Conservation (phyloP, 2,329 filamentous ascomycete genomes). For the Pseudocercospora pini-densiflorae region DNA sequence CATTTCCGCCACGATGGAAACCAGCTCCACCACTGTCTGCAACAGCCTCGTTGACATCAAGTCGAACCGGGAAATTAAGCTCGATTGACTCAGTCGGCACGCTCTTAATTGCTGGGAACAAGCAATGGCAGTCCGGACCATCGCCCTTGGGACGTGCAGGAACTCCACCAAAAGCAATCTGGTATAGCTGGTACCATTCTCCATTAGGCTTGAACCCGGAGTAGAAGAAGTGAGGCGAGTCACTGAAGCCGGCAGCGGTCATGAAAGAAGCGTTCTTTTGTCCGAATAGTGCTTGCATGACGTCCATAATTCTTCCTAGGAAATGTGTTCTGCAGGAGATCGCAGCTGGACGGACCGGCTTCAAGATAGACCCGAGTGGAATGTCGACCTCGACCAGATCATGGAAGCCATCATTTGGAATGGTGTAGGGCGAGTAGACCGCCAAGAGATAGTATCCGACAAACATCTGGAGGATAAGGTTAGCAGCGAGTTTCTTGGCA, state of each 20-base stretch:
- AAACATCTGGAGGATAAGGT: slow-evolving; percentile 25
- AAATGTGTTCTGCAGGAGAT: slow-evolving; percentile 34
- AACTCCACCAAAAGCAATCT: slow-evolving; percentile 35
- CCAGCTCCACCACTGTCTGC: slow-evolving; percentile 34
- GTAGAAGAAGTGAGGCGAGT: slow-evolving; percentile 37
- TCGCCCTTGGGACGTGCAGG: slow-evolving; percentile 34
- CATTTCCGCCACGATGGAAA: slow-evolving; percentile 33
- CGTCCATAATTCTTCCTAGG: slow-evolving; percentile 34
- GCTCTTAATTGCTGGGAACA: slow-evolving; percentile 35
- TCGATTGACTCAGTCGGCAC: slow-evolving; percentile 36
- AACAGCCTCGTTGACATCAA: slow-evolving; percentile 36
- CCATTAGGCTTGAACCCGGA: slow-evolving; percentile 47
- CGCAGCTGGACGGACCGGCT: slow-evolving; percentile 34
- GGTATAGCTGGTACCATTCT: slow-evolving; percentile 52
- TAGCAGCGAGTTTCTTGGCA: not conserved
- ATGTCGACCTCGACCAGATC: slow-evolving; percentile 34
- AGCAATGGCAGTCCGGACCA: slow-evolving; percentile 35
- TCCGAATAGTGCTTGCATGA: slow-evolving; percentile 36
- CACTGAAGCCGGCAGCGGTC: slow-evolving; percentile 35
- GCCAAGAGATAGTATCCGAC: slow-evolving; percentile 34
- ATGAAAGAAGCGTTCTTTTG: slow-evolving; percentile 35
- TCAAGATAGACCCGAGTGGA: slow-evolving; percentile 29
- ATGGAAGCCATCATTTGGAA: slow-evolving; percentile 36
- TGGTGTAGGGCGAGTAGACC: slow-evolving; percentile 32
- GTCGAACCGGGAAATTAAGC: slow-evolving; percentile 33